Base-by-base conservation (phyloP, 257 asterid species). In the Solanum peruvianum region DNA sequence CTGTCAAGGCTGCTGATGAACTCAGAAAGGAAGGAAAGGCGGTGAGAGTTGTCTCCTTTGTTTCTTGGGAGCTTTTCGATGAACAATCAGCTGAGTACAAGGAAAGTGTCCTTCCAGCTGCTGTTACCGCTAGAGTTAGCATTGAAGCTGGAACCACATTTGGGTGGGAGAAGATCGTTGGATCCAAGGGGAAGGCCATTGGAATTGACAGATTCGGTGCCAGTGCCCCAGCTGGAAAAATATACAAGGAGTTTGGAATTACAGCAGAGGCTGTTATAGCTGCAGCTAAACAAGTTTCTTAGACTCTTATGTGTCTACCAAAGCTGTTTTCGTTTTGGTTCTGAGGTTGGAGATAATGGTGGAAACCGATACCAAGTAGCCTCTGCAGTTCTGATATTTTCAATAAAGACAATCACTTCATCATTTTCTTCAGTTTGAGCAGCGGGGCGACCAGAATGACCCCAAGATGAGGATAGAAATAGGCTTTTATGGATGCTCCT, bases 61-160 rank as follows among this genome's bases (percentile, higher is more conserved):
- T 94, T 87, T 92, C 94, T 49, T 94, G 98, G 98, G 98, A 94
- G 91, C 97, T 94, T 86, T 94, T 91, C 31, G 97, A 93, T 6
- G 97, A 93, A 3, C 98, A 94, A 83, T 86, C 95, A 9, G 92
- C 88, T 25, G 95, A 93, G 86, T 94, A 93, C 86, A 94, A 94
- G 93, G 98, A 93, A 66, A 93, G 94, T 69, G 95, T 94, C 27
- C 87, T 94, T 83, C 98, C 98, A 4, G 90, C 91, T 39, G 83
- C 90, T 70, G 98, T 94, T 23, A 89, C 97, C 12, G 94, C 98
- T 85, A 93, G 97, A 90, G 97, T 94, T 62, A 94, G 98, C 87
- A 93, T 94, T 89, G 98, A 94, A 87, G 98, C 98, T 7, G 98
- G 92, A 9, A 14, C 95, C 9, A 94, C 98, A 6, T 94, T 94